Evolutionary conservation across 2,329 filamentous ascomycete genomes (phyloP), one percentile per base, ranked within the genome.

Genomic region (Diaporthe batatas): DNA sequence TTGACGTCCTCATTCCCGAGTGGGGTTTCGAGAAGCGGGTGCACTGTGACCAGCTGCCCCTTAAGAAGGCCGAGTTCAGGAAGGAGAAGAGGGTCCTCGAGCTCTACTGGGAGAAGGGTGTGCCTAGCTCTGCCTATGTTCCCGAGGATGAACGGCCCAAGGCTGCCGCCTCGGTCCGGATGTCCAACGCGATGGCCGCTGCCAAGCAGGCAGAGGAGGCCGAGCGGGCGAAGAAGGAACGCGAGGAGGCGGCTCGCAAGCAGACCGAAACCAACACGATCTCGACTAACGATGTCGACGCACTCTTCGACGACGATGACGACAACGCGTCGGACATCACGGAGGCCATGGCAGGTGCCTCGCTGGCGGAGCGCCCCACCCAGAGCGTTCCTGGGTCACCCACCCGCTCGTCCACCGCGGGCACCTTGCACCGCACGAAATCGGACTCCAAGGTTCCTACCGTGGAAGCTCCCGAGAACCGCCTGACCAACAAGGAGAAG

Each of bases 21-120:
- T 99, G 95, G 87, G 96, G 96, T 76, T 98, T 99, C 77, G 96
- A 99, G 87, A 99, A 99, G 91, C 94, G 96, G 76, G 96, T 99
- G 68, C 96, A 99, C 84, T 99, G 96, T 81, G 96, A 99, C 80
- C 96, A 99, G 86, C 88, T 99, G 81, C 96, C 96, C 39, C 86
- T 99, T 77, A 96, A 98, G 90, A 99, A 99, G 88, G 96, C 96
- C n/a, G 96, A 99, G 81, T 99, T 96, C 84, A 92, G 97, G 83
- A 98, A 98, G 88, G 95, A 97, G 81, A 94, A 95, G 85, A 91
- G 96, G 71, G 91, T 98, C 39, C 88, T 99, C 59, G 96, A 99
- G 84, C 89, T 99, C 21, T 99, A 98, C 88, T 99, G 96, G 96
- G 96, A 99, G 91, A 99, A 98, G 90, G 96, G 96, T 59, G 95